Evolutionary conservation across 1,284 basidiomycete species (phyloP).

Genomic region (Cutaneotrichosporon arboriforme): DNA sequence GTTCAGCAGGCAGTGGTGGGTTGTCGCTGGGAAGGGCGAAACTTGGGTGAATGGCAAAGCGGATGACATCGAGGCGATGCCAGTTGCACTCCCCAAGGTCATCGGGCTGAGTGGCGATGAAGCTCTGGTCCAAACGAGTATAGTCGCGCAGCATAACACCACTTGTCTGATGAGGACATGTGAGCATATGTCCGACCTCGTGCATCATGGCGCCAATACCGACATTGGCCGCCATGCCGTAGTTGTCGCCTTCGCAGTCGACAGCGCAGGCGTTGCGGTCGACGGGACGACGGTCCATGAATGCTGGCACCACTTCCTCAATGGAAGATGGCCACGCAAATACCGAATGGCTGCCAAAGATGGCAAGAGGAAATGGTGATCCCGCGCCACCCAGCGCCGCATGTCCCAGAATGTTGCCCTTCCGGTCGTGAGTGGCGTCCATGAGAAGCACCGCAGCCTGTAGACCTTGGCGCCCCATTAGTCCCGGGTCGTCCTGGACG

Average conservation of each 20-base stretch:
- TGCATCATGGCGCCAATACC: constrained; percentile 13
- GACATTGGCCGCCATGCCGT: constrained; percentile 11
- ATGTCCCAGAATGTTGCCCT: constrained; percentile 7
- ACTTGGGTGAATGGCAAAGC: constrained; percentile 1
- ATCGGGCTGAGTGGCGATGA: constrained; percentile 7
- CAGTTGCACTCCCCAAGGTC: constrained; percentile 8
- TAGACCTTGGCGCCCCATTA: not conserved
- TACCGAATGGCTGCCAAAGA: constrained; percentile 8
- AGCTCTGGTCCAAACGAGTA: constrained; percentile 10
- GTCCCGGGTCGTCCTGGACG: constrained; percentile 4
- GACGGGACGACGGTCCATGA: not conserved
- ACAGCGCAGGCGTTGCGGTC: constrained; percentile 5
- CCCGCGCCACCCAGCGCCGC: constrained; percentile 7
- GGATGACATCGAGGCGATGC: constrained; percentile 9
- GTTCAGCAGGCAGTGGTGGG: not conserved
- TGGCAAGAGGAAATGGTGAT: not conserved
- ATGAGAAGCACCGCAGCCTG: constrained; percentile 5
- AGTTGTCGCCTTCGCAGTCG: constrained; percentile 11
- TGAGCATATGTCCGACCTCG: constrained; percentile 9
- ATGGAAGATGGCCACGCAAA: constrained; percentile 7
- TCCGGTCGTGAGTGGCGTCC: constrained; percentile 1
- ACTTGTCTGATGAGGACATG: constrained; percentile 6
- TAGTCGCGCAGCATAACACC: constrained; percentile 15
- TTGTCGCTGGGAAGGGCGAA: constrained; percentile 5
- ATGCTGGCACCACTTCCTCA: constrained; percentile 1